Evolutionary conservation across 2,329 filamentous ascomycete species (phyloP).

Genomic region (Verticillium nubilum): DNA sequence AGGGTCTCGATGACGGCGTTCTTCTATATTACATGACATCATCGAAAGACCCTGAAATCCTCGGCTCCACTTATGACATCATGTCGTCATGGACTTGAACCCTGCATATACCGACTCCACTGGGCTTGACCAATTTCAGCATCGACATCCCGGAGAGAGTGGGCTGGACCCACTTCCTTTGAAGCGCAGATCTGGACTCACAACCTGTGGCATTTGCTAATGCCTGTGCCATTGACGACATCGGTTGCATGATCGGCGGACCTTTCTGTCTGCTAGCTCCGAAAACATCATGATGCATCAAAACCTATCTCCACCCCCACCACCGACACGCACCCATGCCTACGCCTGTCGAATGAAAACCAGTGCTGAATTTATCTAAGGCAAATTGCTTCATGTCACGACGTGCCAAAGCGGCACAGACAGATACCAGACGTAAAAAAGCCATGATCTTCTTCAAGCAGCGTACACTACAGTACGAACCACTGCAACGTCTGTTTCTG

Average conservation of each 20-base stretch:
- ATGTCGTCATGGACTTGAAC: background rate
- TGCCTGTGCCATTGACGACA: background rate
- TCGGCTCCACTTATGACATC: background rate
- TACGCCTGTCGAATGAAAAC: too few species aligned
- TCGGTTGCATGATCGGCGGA: background rate
- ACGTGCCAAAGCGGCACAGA: too few species aligned
- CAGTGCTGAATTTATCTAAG: too few species aligned
- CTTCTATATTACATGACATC: background rate
- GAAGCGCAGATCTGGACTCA: background rate
- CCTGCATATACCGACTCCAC: background rate
- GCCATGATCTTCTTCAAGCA: too few species aligned
- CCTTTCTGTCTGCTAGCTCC: background rate
- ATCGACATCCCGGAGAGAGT: background rate
- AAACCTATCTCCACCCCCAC: too few species aligned
- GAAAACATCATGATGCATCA: background rate
- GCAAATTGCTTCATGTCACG: too few species aligned
- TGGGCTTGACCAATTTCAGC: background rate
- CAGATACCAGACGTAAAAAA: too few species aligned
- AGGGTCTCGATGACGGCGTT: background rate
- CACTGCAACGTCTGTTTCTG: too few species aligned
- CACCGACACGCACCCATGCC: too few species aligned
- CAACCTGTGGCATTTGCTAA: background rate
- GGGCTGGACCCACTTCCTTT: background rate
- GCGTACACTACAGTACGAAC: too few species aligned
- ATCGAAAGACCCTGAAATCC: conserved; percentile 1